A percentile compares a stretch with the other conserved stretches of the same genome.
phyloP scores from a whole-genome alignment of 345 rosid species.

The Syzygium oleosum region DNA sequence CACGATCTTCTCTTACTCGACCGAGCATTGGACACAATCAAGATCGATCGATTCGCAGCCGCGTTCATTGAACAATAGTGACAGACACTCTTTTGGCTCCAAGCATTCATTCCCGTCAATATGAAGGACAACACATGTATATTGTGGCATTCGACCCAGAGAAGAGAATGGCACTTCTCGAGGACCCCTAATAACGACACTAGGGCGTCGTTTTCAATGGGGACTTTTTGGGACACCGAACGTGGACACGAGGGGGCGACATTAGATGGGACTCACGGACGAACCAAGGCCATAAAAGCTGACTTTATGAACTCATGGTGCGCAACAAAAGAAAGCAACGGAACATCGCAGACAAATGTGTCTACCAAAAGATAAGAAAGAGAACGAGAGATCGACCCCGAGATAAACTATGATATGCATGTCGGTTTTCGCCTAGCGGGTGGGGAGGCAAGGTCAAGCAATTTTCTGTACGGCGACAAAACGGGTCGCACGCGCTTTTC shows the following conservation, averaged over 20 bases:
- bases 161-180: background rate
- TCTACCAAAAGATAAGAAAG: background rate
- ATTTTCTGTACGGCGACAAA: background rate
- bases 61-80: background rate
- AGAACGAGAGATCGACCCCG: background rate
- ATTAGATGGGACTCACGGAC: constrained; percentile 8
- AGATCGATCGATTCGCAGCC: background rate
- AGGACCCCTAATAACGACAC: background rate
- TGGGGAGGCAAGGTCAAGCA: background rate
- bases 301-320: constrained; percentile 38
- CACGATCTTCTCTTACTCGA: background rate
- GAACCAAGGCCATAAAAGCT: constrained; percentile 29
- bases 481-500: background rate
- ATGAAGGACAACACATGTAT: background rate
- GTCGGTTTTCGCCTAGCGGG: background rate
- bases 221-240: background rate
- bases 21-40: background rate
- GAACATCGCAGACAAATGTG: constrained; percentile 2
- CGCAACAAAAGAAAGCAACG: constrained; percentile 33
- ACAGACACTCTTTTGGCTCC: background rate
- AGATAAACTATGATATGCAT: background rate
- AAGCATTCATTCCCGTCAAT: background rate
- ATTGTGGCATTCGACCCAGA: background rate
- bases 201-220: background rate
- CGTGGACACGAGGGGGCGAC: background rate